Conservation (phyloP, 148 eudicot species). For the Pharnaceum exiguum region DNA sequence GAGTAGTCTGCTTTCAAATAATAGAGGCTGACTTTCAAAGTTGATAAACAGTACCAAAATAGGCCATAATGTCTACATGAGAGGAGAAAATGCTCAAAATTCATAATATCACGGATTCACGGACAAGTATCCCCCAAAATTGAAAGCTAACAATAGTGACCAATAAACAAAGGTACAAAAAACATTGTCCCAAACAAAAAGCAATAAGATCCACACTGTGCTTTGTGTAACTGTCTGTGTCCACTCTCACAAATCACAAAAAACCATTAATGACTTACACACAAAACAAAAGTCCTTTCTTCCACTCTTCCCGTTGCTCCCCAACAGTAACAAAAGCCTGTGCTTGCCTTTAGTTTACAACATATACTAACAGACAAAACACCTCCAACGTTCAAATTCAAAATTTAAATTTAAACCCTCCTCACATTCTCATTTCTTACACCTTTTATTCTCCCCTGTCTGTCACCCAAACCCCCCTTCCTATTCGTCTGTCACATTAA, state of each 20-base stretch:
- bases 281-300: neutral
- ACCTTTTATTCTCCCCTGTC: neutral
- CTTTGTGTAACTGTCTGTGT: conserved; percentile 15
- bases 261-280: no score
- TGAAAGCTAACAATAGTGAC: no score
- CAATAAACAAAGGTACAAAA: no score
- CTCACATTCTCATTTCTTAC: neutral
- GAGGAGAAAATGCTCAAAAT: no score
- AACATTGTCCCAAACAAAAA: conserved; percentile 8
- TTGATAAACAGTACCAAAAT: no score
- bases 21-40: no score
- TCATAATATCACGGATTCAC: no score
- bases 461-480: neutral
- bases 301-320: neutral
- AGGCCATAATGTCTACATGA: no score
- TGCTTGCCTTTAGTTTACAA: neutral
- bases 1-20: no score
- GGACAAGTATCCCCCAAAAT: no score
- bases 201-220: conserved; percentile 8
- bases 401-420: conserved; percentile 27
- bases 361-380: conserved; percentile 25
- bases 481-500: conserved; percentile 7
- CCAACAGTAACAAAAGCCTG: neutral
- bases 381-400: conserved; percentile 19
- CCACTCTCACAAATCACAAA: neutral